phyloP scores from a whole-genome alignment of 1,284 basidiomycete genomes.

The Acaromyces ingoldii region DNA sequence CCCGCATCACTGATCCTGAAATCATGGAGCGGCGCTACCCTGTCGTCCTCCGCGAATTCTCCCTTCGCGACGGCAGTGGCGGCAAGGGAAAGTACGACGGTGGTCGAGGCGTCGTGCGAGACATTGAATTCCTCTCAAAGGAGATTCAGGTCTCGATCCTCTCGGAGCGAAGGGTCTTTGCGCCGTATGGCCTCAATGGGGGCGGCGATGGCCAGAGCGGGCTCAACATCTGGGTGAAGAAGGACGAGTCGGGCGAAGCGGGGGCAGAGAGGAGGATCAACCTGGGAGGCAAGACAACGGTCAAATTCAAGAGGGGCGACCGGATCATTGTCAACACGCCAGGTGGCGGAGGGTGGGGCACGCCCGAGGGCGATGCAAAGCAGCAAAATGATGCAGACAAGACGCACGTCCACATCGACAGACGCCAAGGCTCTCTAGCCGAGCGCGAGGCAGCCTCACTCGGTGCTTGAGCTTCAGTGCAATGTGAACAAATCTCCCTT shows the following conservation, averaged over 20 bases:
- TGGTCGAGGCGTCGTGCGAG: conserved; percentile 80
- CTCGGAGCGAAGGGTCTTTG: conserved; percentile 78
- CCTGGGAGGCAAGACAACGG: conserved; percentile 83
- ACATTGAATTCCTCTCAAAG: conserved; percentile 76
- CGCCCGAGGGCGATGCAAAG: conserved; percentile 3
- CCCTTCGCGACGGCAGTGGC: conserved; percentile 69
- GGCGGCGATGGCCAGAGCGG: conserved; percentile 72
- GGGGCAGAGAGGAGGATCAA: conserved; percentile 60
- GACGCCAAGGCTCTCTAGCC: neutral
- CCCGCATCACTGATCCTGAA: conserved; percentile 70
- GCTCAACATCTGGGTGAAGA: conserved; percentile 84
- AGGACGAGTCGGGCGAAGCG: conserved; percentile 59
- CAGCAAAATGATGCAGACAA: neutral
- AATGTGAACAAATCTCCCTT: neutral
- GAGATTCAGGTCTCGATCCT: conserved; percentile 78
- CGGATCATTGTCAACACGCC: conserved; percentile 78
- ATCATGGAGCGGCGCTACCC: conserved; percentile 87
- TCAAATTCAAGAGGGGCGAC: conserved; percentile 81
- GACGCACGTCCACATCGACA: neutral
- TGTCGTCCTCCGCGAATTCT: conserved; percentile 75
- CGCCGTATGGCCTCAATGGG: conserved; percentile 85
- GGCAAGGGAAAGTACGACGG: conserved; percentile 74
- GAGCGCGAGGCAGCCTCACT: neutral
- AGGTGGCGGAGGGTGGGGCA: conserved; percentile 86
- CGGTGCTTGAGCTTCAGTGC: neutral